Percentiles rank a stretch among this genome's conserved stretches.
Conservation (phyloP, 2,329 filamentous ascomycete species). For the Thelonectria olida region DNA sequence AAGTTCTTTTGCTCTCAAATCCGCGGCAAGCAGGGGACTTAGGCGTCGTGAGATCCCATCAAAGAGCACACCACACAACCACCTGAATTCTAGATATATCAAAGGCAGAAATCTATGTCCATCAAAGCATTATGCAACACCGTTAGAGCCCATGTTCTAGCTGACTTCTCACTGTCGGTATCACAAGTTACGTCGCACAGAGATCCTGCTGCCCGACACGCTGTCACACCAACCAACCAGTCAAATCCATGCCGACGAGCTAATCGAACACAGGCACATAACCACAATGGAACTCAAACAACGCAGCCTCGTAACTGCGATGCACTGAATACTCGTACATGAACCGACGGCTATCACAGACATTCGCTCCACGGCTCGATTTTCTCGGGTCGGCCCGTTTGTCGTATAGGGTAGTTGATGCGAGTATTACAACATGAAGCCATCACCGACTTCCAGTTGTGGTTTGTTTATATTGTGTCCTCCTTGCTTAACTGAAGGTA, state of each 20-base stretch:
- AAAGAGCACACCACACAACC: too few species aligned
- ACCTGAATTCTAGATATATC: too few species aligned
- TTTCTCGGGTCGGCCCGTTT: not conserved
- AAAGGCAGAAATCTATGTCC: too few species aligned
- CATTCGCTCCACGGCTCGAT: not conserved
- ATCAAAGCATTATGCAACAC: too few species aligned
- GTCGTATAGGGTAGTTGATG: not conserved
- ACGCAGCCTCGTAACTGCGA: not conserved
- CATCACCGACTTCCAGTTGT: not conserved
- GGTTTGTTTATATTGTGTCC: not conserved
- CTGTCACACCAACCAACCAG: not conserved
- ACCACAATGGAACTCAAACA: not conserved
- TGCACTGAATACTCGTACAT: not conserved
- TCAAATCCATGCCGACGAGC: not conserved
- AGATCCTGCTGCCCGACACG: not conserved
- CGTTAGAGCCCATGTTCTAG: not conserved
- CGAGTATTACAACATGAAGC: not conserved
- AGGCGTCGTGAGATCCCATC: too few species aligned
- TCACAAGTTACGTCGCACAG: not conserved
- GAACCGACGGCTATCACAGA: not conserved
- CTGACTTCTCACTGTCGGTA: not conserved
- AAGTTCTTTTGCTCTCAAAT: too few species aligned
- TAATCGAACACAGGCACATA: not conserved
- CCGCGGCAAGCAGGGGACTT: too few species aligned
- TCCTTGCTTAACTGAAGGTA: not conserved